Conservation (phyloP, 2,329 filamentous ascomycete genomes). For the Hypoxylon sp. region DNA sequence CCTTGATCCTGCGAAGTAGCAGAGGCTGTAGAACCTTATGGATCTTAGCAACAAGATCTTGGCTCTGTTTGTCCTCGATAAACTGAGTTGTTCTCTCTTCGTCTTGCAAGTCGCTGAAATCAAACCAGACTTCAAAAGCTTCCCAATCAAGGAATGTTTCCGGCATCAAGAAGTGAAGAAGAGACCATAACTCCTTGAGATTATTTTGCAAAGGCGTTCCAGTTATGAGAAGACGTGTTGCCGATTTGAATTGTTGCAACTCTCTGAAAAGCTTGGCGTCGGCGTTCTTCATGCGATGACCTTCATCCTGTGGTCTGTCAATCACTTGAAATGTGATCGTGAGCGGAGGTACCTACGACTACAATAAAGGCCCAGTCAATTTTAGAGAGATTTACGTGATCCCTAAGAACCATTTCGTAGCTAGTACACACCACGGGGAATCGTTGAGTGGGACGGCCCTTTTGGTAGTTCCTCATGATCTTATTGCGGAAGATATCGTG, state of each 20-base stretch:
- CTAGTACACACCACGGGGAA: conserved; percentile 96
- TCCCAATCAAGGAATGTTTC: conserved; percentile 94
- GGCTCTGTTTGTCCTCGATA: conserved; percentile 82
- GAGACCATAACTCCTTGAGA: conserved; percentile 92
- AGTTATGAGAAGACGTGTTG: conserved; percentile 91
- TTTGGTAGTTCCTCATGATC: conserved; percentile 78
- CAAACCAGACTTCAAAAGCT: conserved; percentile 96
- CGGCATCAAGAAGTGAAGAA: conserved; percentile 93
- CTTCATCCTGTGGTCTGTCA: conserved; percentile 78
- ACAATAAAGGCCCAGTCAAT: conserved; percentile 99
- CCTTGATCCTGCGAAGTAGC: conserved; percentile 88
- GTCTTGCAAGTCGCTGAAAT: conserved; percentile 92
- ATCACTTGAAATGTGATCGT: not conserved
- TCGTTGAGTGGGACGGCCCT: conserved; percentile 69
- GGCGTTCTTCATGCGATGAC: conserved; percentile 96
- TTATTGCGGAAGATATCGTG: conserved; percentile 79
- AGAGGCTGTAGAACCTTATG: conserved; percentile 95
- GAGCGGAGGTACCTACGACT: conserved; percentile 70
- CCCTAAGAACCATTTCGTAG: conserved; percentile 96
- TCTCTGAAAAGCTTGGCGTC: conserved; percentile 93
- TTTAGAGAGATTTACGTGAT: conserved; percentile 83
- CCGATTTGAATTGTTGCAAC: conserved; percentile 88
- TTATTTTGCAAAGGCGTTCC: conserved; percentile 98
- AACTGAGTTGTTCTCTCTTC: conserved; percentile 84
- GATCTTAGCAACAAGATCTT: conserved; percentile 86